These are phyloP conservation scores for Glycine tomentella DNA, from an alignment of 306 rosid genomes.

Conservation along the genomic window DNA sequence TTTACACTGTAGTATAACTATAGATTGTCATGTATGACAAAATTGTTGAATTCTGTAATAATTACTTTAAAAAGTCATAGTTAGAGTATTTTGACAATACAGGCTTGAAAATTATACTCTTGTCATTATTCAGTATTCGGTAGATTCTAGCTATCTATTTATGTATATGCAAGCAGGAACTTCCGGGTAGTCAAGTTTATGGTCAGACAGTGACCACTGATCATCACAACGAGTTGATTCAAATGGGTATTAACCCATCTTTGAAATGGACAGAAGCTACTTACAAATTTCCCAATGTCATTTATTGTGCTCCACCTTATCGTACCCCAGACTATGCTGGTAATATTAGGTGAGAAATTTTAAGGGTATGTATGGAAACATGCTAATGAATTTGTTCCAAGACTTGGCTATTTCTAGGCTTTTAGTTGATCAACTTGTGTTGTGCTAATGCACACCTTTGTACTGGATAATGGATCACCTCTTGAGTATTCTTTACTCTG, in stretches of 20 bases:
- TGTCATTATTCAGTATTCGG: too few species aligned
- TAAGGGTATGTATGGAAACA: not conserved
- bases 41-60: not conserved
- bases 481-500: not conserved
- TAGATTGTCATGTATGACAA: not conserved
- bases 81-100: too few species aligned
- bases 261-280: conserved; percentile 67
- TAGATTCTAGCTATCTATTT: not conserved
- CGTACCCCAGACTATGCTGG: conserved; percentile 70
- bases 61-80: not conserved
- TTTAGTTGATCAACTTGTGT: not conserved
- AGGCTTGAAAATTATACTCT: not conserved
- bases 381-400: conserved; percentile 18
- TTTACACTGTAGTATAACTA: not conserved
- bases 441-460: conserved; percentile 7
- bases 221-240: conserved; percentile 85
- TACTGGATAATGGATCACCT: not conserved
- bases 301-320: conserved; percentile 97
- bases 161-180: conserved; percentile 62
- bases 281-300: conserved; percentile 67
- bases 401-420: conserved; percentile 6
- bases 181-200: conserved; percentile 72
- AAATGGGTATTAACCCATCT: conserved; percentile 75
- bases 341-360: conserved; percentile 71
- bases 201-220: conserved; percentile 84